phyloP scores from a whole-genome alignment of 225 moss, liverwort and hornwort genomes.

The Neckera pumila region DNA sequence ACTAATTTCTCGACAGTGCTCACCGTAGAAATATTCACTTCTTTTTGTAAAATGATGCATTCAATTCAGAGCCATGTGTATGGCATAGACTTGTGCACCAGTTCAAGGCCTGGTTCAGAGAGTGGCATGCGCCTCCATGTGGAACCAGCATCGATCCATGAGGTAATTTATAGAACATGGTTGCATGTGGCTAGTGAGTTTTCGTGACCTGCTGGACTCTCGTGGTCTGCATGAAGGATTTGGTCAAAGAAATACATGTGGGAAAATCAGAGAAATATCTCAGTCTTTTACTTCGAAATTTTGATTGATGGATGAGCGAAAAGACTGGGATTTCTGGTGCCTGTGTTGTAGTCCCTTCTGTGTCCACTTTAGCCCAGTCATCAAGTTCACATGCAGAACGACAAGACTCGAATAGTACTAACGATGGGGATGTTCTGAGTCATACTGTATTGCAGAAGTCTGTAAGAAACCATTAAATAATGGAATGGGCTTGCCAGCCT shows the following conservation, averaged over 20 bases:
- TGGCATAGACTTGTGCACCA: too few species aligned
- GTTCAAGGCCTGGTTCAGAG: too few species aligned
- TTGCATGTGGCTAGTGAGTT: neutral
- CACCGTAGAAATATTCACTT: too few species aligned
- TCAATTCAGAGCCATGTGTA: too few species aligned
- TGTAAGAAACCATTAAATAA: neutral
- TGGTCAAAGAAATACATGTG: neutral
- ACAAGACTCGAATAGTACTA: conserved; percentile 5
- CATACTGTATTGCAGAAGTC: neutral
- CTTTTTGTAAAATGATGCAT: too few species aligned
- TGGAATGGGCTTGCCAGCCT: conserved; percentile 7
- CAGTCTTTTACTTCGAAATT: neutral
- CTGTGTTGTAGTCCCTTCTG: neutral
- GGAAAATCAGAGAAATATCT: neutral
- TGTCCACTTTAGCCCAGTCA: neutral
- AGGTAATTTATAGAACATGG: too few species aligned
- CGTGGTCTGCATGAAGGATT: neutral
- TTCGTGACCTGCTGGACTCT: neutral
- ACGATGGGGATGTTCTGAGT: neutral
- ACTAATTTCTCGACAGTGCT: too few species aligned
- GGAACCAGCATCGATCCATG: too few species aligned
- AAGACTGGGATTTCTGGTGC: neutral
- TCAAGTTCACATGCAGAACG: conserved; percentile 16
- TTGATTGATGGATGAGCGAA: neutral
- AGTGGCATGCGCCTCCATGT: too few species aligned